Conservation (phyloP, 495 filamentous ascomycete species). For the Aspergillus asperescens region DNA sequence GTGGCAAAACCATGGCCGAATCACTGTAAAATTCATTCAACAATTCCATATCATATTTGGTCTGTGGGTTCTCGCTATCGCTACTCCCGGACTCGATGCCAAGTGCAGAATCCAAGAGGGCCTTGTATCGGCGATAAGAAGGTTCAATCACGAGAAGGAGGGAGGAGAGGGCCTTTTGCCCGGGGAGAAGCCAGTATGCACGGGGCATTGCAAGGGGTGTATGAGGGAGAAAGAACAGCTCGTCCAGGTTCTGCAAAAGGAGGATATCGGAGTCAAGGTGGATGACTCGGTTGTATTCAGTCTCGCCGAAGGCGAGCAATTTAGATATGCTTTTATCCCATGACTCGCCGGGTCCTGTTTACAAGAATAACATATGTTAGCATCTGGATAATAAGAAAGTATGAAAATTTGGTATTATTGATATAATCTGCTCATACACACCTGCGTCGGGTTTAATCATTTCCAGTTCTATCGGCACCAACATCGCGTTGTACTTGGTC, state of each 20-base stretch:
- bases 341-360: slow-evolving; percentile 27
- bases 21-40: slow-evolving; percentile 65
- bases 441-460: slow-evolving; percentile 41
- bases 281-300: slow-evolving; percentile 61
- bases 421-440: slow-evolving; percentile 13
- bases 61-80: slow-evolving; percentile 21
- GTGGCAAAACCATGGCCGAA: slow-evolving; percentile 66
- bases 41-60: slow-evolving; percentile 66
- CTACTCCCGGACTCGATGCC: neutral
- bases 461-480: slow-evolving; percentile 57
- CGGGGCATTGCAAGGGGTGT: slow-evolving; percentile 59
- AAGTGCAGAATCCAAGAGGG: slow-evolving; percentile 40
- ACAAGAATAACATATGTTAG: neutral
- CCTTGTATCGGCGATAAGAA: slow-evolving; percentile 47
- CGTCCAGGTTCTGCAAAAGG: slow-evolving; percentile 61
- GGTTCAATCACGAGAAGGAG: slow-evolving; percentile 63
- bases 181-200: slow-evolving; percentile 63
- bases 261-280: slow-evolving; percentile 65
- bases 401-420: no score
- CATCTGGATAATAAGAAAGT: neutral
- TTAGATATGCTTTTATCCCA: slow-evolving; percentile 66
- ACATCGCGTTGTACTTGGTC: slow-evolving; percentile 54
- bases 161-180: slow-evolving; percentile 50
- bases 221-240: slow-evolving; percentile 66
- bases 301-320: slow-evolving; percentile 64